Base-by-base conservation (phyloP, 352 stramenopile genomes). In the Phytophthora parvispora region DNA sequence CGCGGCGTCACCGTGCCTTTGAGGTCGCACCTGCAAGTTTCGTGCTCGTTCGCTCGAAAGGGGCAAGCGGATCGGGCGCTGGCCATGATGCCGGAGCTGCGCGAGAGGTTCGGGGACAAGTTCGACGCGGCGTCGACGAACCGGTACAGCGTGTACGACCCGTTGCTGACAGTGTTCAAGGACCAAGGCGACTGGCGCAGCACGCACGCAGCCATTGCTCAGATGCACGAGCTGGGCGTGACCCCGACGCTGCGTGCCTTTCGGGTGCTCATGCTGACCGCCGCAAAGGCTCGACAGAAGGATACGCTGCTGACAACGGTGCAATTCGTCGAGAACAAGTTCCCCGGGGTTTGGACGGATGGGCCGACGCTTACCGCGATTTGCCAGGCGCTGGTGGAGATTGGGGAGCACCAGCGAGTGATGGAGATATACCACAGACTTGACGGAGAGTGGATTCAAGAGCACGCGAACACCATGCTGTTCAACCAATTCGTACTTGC, bases 401-500 rank as follows among this genome's bases (percentile, higher is more conserved):
- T 83, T 38, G 81, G 74, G 7, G 84, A 91, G 32, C 62, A 72
- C 6, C 38, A 72, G 25, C 74, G 72, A 1, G 82, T 87, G 40
- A 43, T 89, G 48, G 64, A 77, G 47, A 82, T 89, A 34, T 90
- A 89, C 70, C 55, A 55, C 40, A 72, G 79, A 24, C 67, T 82
- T 25, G 74, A 89, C 22, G 24, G 49, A 7, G 18, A 74, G 1
- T 92, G 82, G 82, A 51, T 85, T 16, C 47, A 58, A 6, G 12
- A 77, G 24, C 16, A 89, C 10, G 81, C 58, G 4, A 90, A 51
- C 34, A 89, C 82, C 22, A 64, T 80, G 38, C 50, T 89, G 61
- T 86, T 79, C 38, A 92, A 88, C 61, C 83, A 90, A 58, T 91
- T 91, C 42, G 43, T 94, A 6, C 58, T 90, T 9, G 83, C 81